Evolutionary conservation across 2,329 filamentous ascomycete genomes (phyloP), one percentile per base, ranked within the genome.

Genomic region (Fusarium udum): DNA sequence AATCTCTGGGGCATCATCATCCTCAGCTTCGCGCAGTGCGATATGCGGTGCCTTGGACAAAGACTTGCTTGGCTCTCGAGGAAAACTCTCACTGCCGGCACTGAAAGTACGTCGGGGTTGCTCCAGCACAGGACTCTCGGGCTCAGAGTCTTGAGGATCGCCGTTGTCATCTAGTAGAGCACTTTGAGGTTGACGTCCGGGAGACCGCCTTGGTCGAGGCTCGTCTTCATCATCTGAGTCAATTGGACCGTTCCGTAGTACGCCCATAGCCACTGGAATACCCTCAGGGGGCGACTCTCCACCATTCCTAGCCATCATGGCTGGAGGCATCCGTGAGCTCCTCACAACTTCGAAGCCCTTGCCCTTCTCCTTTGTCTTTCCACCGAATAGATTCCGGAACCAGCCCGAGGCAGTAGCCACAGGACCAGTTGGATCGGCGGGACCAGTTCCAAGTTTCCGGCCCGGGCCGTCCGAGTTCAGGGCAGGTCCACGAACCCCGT

Each of bases 321-420:
- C 91, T 12, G 93, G 92, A 6, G 95, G 95, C 85, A 96, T 95
- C 62, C 95, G 90, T 13, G 94, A 90, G 80, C 95, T 98, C 78
- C 96, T 87, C 22, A 99, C 95, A 10, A 99, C 96, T 81, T 98
- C 96, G 75, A 99, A 99, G 0, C 96, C 96, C 82, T 98, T 98
- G 74, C 92, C 92, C 82, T 97, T 97, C 74, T 98, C 95, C 79
- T 97, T 98, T 12, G 91, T 94, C 83, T 97, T 97, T 22, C 92
- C 93, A 18, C 91, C 92, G 66, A 97, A 89, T 11, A 97, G 80
- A 59, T 87, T 89, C 75, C 93, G 92, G 81, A 98, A 90, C 95
- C 95, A 99, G 9, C 94, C 94, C 1, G 93, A 92, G 0, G 96
- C 95, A 13, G 93, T 95, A 4, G 94, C 93, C 26, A 97, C 93